These are phyloP conservation scores for Tylopilus balloui DNA, from an alignment of 768 basidiomycete genomes.

Conservation along the genomic window DNA sequence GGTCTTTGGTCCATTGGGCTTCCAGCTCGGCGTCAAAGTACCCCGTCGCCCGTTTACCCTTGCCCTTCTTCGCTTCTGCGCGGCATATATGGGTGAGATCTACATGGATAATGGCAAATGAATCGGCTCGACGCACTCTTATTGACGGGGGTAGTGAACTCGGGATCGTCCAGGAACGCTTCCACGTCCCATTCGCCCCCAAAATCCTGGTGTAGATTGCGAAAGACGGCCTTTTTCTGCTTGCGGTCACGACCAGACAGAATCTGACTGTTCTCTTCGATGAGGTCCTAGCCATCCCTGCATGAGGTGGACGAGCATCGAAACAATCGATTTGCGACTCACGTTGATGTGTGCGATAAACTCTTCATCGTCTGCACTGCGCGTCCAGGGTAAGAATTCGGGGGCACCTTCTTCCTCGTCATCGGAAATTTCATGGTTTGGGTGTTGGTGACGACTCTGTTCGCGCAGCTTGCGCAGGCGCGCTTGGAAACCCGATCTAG, in stretches of 20 bases:
- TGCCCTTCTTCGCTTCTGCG: conserved; percentile 32
- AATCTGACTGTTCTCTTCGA: conserved; percentile 57
- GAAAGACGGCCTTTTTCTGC: conserved; percentile 53
- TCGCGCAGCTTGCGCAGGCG: conserved; percentile 33
- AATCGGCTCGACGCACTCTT: conserved; percentile 41
- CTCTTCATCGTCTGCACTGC: conserved; percentile 55
- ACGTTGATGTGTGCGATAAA: conserved; percentile 56
- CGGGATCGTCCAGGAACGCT: conserved; percentile 24
- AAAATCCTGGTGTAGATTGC: conserved; percentile 53
- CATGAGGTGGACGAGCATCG: background rate
- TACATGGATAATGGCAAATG: background rate
- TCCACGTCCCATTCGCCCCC: conserved; percentile 40
- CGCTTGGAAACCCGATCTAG: conserved; percentile 33
- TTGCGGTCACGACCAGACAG: conserved; percentile 43
- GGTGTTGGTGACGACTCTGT: conserved; percentile 13
- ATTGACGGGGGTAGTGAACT: conserved; percentile 17
- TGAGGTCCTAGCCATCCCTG: conserved; percentile 42
- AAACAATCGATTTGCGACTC: conserved; percentile 10
- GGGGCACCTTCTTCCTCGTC: conserved; percentile 29
- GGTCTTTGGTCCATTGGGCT: conserved; percentile 76
- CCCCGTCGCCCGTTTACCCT: conserved; percentile 5
- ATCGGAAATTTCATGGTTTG: conserved; percentile 12
- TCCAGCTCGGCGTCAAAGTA: conserved; percentile 53
- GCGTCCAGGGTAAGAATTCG: conserved; percentile 25
- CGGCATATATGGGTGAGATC: background rate